These are phyloP conservation scores for Truncatella angustata DNA, from an alignment of 2,329 filamentous ascomycete species.

Conservation along the genomic window DNA sequence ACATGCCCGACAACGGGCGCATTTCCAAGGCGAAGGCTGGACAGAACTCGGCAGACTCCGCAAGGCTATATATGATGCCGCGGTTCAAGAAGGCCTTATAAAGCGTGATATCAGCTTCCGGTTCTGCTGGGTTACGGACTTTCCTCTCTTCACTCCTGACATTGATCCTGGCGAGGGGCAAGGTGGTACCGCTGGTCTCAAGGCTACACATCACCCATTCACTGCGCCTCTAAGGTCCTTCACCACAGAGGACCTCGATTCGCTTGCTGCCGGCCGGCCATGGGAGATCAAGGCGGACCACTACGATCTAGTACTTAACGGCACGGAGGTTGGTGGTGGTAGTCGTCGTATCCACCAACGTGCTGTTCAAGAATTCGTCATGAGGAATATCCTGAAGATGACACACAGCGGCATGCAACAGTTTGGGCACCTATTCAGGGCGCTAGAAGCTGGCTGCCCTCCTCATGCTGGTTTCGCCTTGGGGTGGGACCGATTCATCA, in stretches of 20 bases:
- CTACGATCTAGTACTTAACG: slow-evolving; percentile 95
- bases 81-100: slow-evolving; percentile 62
- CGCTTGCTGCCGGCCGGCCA: slow-evolving; percentile 52
- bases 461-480: slow-evolving; percentile 93
- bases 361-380: slow-evolving; percentile 77
- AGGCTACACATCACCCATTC: slow-evolving; percentile 92
- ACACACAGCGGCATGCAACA: slow-evolving; percentile 67
- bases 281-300: slow-evolving; percentile 76
- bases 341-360: slow-evolving; percentile 89
- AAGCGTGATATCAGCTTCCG: slow-evolving; percentile 48
- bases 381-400: slow-evolving; percentile 83
- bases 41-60: slow-evolving; percentile 71
- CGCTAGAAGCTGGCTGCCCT: slow-evolving; percentile 81
- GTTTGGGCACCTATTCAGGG: slow-evolving; percentile 82
- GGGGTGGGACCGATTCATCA: slow-evolving; percentile 84
- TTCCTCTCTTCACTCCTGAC: slow-evolving; percentile 84
- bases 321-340: slow-evolving; percentile 89
- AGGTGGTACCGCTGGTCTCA: slow-evolving; percentile 75
- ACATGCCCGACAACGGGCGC: slow-evolving; percentile 69
- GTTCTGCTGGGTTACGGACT: slow-evolving; percentile 85
- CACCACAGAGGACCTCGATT: slow-evolving; percentile 74
- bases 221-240: slow-evolving; percentile 73
- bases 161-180: slow-evolving; percentile 65
- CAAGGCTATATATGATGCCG: slow-evolving; percentile 65
- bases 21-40: slow-evolving; percentile 67